Evolutionary conservation across 768 basidiomycete genomes (phyloP).

Genomic region (Termitomyces bulborhizus): DNA sequence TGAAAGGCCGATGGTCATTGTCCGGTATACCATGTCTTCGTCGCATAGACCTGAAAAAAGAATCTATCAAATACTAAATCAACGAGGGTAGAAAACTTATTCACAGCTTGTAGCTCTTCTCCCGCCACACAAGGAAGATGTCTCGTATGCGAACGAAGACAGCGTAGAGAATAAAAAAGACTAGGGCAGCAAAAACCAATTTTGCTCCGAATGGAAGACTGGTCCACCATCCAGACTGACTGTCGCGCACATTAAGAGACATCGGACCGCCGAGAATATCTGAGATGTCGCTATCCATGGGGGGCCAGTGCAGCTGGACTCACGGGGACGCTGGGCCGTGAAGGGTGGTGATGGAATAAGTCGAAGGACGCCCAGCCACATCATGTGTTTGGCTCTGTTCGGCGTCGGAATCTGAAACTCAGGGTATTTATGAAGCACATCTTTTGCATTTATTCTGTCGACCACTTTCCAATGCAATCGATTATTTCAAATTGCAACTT

Average conservation of each 20-base stretch:
- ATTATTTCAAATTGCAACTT: background rate
- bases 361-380: constrained; percentile 25
- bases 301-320: constrained; percentile 17
- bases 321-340: constrained; percentile 24
- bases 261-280: constrained; percentile 67
- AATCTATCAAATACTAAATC: constrained; percentile 13
- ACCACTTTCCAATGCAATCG: constrained; percentile 1
- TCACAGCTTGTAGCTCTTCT: constrained; percentile 61
- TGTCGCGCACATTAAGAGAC: constrained; percentile 27
- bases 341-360: constrained; percentile 29
- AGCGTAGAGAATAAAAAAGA: constrained; percentile 32
- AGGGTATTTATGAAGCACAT: constrained; percentile 1
- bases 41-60: constrained; percentile 51
- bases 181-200: constrained; percentile 26
- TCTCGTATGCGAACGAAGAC: constrained; percentile 35
- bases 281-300: constrained; percentile 62
- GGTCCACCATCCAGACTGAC: constrained; percentile 24
- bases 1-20: constrained; percentile 76
- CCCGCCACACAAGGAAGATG: constrained; percentile 50
- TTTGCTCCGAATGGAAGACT: constrained; percentile 34
- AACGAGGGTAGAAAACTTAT: constrained; percentile 17
- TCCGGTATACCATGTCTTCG: constrained; percentile 81
- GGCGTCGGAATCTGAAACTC: constrained; percentile 18
- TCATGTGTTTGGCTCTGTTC: constrained; percentile 28
- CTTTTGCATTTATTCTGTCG: background rate